phyloP scores from a whole-genome alignment of 768 basidiomycete genomes.

The Serendipita vermifera region DNA sequence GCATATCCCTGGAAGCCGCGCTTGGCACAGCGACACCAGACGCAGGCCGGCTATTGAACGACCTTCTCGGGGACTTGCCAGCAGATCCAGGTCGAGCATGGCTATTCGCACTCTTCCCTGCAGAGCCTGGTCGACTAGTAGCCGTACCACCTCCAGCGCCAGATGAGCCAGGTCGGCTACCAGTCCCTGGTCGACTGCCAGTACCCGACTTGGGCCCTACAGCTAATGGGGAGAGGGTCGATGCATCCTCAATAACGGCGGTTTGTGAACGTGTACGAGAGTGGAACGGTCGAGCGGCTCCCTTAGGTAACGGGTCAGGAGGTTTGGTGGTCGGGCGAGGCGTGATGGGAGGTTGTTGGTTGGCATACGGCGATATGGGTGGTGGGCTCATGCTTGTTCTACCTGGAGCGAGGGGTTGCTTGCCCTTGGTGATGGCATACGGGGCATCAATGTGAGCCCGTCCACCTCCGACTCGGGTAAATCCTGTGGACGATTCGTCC shows the following conservation, averaged over 20 bases:
- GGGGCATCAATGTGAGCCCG: constrained; percentile 75
- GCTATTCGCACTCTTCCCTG: background rate
- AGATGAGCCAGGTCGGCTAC: constrained; percentile 7
- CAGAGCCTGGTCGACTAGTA: constrained; percentile 3
- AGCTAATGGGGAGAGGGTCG: constrained; percentile 15
- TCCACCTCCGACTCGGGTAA: constrained; percentile 79
- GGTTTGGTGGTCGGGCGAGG: background rate
- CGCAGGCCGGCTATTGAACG: background rate
- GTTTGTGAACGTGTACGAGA: constrained; percentile 69
- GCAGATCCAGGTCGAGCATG: background rate
- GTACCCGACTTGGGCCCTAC: background rate
- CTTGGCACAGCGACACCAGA: background rate
- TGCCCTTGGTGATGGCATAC: constrained; percentile 51
- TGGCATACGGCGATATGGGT: constrained; percentile 34
- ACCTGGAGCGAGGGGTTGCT: constrained; percentile 22
- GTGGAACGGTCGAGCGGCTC: constrained; percentile 24
- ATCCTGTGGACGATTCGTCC: constrained; percentile 39
- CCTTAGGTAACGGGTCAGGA: background rate
- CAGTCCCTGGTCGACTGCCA: background rate
- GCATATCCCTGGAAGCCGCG: background rate
- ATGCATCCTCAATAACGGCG: constrained; percentile 63
- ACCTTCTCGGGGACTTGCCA: background rate
- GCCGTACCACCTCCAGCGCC: too few species aligned
- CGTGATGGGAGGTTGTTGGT: constrained; percentile 19
- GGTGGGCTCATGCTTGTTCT: constrained; percentile 40